These are phyloP conservation scores for Biscogniauxia marginata DNA, from an alignment of 2,329 filamentous ascomycete genomes.

Conservation along the genomic window DNA sequence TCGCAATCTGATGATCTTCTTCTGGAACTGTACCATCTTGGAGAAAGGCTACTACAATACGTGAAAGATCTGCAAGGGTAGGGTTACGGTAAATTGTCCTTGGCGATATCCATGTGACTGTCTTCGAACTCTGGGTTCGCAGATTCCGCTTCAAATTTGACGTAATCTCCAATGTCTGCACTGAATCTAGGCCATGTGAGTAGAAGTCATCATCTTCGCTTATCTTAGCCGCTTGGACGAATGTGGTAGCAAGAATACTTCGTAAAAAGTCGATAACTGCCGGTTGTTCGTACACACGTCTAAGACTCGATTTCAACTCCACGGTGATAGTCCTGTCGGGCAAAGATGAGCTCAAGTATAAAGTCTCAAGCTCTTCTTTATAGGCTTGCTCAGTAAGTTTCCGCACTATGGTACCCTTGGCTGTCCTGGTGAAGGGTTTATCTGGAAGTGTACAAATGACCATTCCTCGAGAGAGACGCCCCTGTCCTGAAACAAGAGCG, in stretches of 20 bases:
- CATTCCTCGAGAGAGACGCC: conserved; percentile 17
- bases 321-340: neutral
- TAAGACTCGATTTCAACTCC: neutral
- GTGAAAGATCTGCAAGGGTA: conserved; percentile 9
- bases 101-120: conserved; percentile 14
- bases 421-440: conserved; percentile 22
- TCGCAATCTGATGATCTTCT: neutral
- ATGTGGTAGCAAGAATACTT: neutral
- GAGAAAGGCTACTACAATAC: conserved; percentile 9
- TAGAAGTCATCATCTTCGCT: conserved; percentile 13
- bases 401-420: conserved; percentile 21
- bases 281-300: conserved; percentile 3
- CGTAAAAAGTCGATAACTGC: conserved; percentile 5
- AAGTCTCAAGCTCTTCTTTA: conserved; percentile 14
- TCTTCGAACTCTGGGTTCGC: neutral
- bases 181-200: conserved; percentile 10
- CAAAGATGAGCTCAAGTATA: conserved; percentile 9
- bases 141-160: conserved; percentile 12
- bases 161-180: conserved; percentile 9
- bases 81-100: conserved; percentile 14
- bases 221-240: conserved; percentile 1
- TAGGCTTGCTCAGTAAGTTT: conserved; percentile 21
- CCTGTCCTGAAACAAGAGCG: conserved; percentile 13
- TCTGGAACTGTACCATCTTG: conserved; percentile 8
- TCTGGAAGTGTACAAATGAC: conserved; percentile 16